Evolutionary conservation across 129 eudicot genomes (phyloP).

Genomic region (Cynara cardunculus): DNA sequence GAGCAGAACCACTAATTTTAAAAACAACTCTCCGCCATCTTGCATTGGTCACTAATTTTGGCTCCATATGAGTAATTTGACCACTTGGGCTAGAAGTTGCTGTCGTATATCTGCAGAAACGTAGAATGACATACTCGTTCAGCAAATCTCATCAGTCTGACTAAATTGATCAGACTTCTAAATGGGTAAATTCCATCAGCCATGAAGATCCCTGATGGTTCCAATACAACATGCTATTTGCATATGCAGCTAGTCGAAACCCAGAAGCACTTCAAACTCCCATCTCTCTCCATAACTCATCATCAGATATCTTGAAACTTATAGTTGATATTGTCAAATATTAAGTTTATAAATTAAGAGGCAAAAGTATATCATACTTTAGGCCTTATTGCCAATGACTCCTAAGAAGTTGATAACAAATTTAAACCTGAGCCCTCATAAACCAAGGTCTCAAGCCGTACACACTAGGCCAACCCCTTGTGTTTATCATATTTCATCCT

Average conservation of each 20-base stretch:
- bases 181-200: not conserved
- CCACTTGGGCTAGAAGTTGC: conserved; percentile 44
- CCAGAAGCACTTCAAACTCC: not conserved
- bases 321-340: not conserved
- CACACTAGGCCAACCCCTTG: not conserved
- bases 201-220: not conserved
- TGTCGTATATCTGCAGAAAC: conserved; percentile 47
- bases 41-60: conserved; percentile 47
- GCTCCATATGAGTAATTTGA: conserved; percentile 39
- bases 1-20: conserved; percentile 85
- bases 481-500: not conserved
- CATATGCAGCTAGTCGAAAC: not conserved
- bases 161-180: not conserved
- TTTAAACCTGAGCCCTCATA: not conserved
- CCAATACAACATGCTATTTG: not conserved
- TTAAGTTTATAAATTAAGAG: not conserved
- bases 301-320: not conserved
- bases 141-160: not conserved
- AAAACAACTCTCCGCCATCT: conserved; percentile 87
- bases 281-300: not conserved
- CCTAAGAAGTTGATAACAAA: not conserved
- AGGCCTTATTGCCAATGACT: not conserved
- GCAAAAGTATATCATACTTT: not conserved
- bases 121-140: not conserved
- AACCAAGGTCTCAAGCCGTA: not conserved